A percentile compares a stretch with the other conserved stretches of the same genome.
phyloP scores from a whole-genome alignment of 768 basidiomycete species.

The Hypholoma sublateritium region DNA sequence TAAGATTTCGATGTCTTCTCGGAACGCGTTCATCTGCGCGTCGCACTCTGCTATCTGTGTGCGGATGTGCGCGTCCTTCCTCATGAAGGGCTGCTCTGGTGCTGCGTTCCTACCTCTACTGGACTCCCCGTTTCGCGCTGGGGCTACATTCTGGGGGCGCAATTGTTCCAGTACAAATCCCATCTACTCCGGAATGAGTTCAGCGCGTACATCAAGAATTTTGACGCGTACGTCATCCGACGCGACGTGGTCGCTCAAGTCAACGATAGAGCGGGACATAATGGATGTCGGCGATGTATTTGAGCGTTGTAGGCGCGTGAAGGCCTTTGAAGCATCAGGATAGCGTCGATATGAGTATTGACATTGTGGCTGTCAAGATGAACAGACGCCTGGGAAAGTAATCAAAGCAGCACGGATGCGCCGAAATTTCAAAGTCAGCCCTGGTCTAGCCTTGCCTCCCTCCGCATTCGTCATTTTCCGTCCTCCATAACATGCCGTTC shows the following conservation, averaged over 20 bases:
- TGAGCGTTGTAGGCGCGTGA: not conserved
- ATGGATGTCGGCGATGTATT: not conserved
- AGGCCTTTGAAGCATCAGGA: not conserved
- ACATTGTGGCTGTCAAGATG: no score
- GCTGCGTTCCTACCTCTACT: not conserved
- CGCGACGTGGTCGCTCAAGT: constrained; percentile 21
- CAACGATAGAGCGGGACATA: not conserved
- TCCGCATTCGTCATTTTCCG: no score
- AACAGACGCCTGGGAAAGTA: no score
- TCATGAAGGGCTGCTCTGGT: not conserved
- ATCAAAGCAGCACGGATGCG: no score
- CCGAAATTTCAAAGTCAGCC: no score
- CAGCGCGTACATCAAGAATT: not conserved
- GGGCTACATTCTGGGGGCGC: not conserved
- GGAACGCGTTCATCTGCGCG: constrained; percentile 30
- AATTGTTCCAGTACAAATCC: constrained; percentile 16
- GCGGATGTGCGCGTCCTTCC: constrained; percentile 12
- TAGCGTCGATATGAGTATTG: no score
- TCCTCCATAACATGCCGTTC: constrained; percentile 62
- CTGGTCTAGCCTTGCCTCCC: no score
- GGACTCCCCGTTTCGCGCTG: not conserved
- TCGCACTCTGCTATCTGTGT: constrained; percentile 32
- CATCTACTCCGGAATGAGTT: constrained; percentile 10
- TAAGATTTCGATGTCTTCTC: constrained; percentile 31
- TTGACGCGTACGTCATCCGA: constrained; percentile 31